phyloP scores from a whole-genome alignment of 1,284 basidiomycete species.

The Stereum hirsutum region DNA sequence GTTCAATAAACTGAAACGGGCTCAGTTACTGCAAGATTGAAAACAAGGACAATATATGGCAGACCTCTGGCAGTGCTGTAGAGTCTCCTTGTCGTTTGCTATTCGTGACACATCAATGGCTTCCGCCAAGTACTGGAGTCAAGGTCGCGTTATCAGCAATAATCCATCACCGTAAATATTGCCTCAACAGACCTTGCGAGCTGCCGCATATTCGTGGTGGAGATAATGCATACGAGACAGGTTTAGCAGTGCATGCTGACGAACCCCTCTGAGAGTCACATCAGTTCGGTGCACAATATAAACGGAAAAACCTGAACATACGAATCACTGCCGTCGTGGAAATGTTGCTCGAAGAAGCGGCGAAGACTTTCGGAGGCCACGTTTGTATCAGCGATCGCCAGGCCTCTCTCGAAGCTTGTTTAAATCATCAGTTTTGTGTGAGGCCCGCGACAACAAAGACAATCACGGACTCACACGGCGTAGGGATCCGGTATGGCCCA shows the following conservation, averaged over 20 bases:
- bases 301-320: constrained; percentile 28
- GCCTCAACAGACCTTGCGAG: constrained; percentile 42
- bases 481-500: constrained; percentile 56
- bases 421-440: constrained; percentile 1
- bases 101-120: constrained; percentile 66
- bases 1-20: constrained; percentile 48
- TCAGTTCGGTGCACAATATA: background rate
- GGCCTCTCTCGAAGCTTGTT: constrained; percentile 50
- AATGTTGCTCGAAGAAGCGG: constrained; percentile 74
- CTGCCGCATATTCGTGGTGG: constrained; percentile 54
- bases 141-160: too few species aligned
- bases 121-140: constrained; percentile 53
- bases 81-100: constrained; percentile 56
- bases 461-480: constrained; percentile 40
- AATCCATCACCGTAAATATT: constrained; percentile 4
- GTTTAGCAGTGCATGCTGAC: constrained; percentile 69
- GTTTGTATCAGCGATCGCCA: constrained; percentile 56
- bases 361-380: constrained; percentile 61
- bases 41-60: background rate
- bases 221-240: constrained; percentile 72
- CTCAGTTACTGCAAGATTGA: background rate
- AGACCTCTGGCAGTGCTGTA: constrained; percentile 74
- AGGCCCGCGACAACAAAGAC: constrained; percentile 1
- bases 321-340: constrained; percentile 72
- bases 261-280: constrained; percentile 45